These are phyloP conservation scores for Uronychia setigera DNA, from an alignment of 73 alveolate species.

Conservation along the genomic window DNA sequence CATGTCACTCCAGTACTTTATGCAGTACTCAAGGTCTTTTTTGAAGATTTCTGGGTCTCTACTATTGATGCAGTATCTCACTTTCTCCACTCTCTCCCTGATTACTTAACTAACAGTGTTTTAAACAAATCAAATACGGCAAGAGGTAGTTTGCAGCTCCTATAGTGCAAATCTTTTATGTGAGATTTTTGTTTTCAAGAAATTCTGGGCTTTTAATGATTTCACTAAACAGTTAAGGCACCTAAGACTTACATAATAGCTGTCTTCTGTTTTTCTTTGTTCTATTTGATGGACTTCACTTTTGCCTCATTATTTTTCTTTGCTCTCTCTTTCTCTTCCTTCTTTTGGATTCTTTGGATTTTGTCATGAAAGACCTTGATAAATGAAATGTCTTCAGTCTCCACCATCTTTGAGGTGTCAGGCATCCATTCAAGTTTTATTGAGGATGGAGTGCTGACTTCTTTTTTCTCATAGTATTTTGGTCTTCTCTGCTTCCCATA, in stretches of 20 bases:
- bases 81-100: conserved; percentile 18
- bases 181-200: not conserved
- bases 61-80: not conserved
- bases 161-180: conserved; percentile 1
- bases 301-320: not conserved
- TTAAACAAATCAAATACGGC: too few species aligned
- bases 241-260: too few species aligned
- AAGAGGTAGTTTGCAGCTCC: conserved; percentile 19
- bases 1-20: conserved; percentile 13
- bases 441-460: not conserved
- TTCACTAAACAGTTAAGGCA: too few species aligned
- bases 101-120: too few species aligned
- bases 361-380: not conserved
- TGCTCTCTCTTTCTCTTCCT: not conserved
- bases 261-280: not conserved
- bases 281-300: not conserved
- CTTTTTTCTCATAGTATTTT: not conserved
- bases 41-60: not conserved
- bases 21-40: conserved; percentile 5
- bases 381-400: not conserved
- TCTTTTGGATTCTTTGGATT: not conserved
- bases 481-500: not conserved
- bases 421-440: not conserved
- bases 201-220: conserved; percentile 12
- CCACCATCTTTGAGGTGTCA: not conserved